Base-by-base conservation (phyloP, 163 green algal genomes). In the Chlamydomonas reinhardtii region DNA sequence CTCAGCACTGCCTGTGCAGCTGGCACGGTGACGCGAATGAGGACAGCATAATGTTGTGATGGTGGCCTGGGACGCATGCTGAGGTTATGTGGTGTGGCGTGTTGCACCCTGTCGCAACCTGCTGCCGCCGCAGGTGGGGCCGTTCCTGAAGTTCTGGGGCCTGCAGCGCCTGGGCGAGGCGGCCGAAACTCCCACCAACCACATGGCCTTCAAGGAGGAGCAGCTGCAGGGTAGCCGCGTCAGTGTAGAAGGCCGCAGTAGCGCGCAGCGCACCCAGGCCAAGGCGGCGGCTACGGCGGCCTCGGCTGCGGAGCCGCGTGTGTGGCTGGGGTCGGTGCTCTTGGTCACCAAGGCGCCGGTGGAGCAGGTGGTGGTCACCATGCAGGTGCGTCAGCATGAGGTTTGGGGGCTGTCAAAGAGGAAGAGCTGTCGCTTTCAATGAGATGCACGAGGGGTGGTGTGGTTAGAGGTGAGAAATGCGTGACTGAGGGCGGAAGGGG, bases 271-370 rank as follows among this genome's bases (percentile, higher is more conserved):
- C 48, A 56, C 19, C 14, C 11, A 9, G 48, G 48, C 48, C 11
- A 56, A 64, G 75, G 15, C 62, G 25, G 0, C 31, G 54, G 27
- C 54, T 2, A 27, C 61, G 8, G 65, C 39, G 19, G 31, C 32
- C 31, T 20, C 29, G 52, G 17, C 39, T 14, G 35, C 17, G 5
- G 9, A 69, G 19, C 32, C 29, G 19, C 35, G 39, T 31, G 11
- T 71, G 4, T 91, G 87, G 87, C 22, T 72, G 8, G 87, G 79
- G 24, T 70, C 76, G 9, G 73, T 91, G n/a, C 66, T 88, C 66
- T 17, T 90, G 64, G 77, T 89, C 15, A 70, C 54, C n/a, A 76
- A 83, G 74, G 73, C 73, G 29, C 12, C 43, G 2, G 2, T 19
- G 14, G 14, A 29, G 39, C 29, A 78, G 27, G 2, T 66, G 29